Conservation (phyloP, 2,329 filamentous ascomycete species). For the Arthrobotrys sphaeroides region DNA sequence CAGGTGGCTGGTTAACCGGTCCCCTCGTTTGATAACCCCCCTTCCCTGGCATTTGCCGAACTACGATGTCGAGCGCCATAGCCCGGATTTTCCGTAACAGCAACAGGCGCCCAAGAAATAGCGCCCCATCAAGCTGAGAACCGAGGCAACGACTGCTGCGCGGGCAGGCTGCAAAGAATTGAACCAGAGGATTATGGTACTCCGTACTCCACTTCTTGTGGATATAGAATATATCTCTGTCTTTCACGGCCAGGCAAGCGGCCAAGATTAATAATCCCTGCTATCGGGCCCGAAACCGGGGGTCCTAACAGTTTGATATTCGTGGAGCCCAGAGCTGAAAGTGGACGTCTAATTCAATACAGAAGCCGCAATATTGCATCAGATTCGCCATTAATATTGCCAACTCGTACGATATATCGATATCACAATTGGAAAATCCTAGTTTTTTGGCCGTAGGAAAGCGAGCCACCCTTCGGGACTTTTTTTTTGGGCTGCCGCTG, state of each 20-base stretch:
- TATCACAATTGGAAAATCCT: too few relatives aligned
- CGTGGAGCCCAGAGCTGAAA: background rate
- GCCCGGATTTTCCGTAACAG: background rate
- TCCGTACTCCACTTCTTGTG: background rate
- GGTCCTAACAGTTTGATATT: background rate
- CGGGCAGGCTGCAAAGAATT: conserved; percentile 13
- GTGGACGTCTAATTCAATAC: background rate
- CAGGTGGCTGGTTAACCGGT: conserved; percentile 6
- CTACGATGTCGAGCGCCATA: background rate
- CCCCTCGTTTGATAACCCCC: background rate
- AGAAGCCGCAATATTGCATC: too few relatives aligned
- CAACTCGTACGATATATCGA: background rate
- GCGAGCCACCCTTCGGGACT: too few relatives aligned
- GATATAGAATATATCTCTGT: background rate
- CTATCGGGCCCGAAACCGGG: background rate
- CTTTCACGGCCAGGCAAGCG: conserved; percentile 16
- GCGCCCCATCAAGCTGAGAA: background rate
- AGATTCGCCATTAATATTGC: too few relatives aligned
- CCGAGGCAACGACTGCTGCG: background rate
- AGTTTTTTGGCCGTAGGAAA: too few relatives aligned
- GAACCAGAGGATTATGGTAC: too few relatives aligned
- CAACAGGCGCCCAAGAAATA: background rate
- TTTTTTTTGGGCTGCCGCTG: too few relatives aligned
- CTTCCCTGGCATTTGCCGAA: background rate
- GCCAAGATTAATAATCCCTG: background rate